Evolutionary conservation across 805 yeast species (phyloP), one percentile per base, ranked within the genome.

Genomic region (Wickerhamiella australiensis): DNA sequence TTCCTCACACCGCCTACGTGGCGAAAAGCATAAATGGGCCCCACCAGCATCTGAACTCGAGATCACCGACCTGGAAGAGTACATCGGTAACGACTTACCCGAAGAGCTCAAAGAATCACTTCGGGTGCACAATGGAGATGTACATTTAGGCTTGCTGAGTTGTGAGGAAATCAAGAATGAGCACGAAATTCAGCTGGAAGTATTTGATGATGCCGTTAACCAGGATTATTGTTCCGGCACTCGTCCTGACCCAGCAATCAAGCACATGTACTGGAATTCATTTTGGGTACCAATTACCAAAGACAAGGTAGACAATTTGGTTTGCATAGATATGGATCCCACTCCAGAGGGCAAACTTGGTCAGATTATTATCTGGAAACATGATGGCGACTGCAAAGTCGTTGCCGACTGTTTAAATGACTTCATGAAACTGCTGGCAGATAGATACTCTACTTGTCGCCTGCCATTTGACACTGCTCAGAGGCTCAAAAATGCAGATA

Each of bases 311-410:
- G 47, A 41, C 5, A 33, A 44, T 23, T n/a, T 33, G 20, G 21
- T 18, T 5, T 44, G 47, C 29, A 26, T 44, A 9, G 47, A 44
- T 26, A 13, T 26, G 35, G 31, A 44, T 41, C 47, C 47, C 1
- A 18, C 33, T 8, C 21, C 18, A 5, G 33, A 15, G 21, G 47
- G 47, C 4, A 13, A n/a, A 5, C 21, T 9, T 12, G 47, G 41
- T 8, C 47, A 44, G 33, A 25, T 44, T 12, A 44, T 44, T 11
- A 23, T 29, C 7, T 42, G 46, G 46, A 26, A 42, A 9, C 46
- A 42, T 15, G 46, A 42, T 12, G 35, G 8, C 29, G 29, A 26
- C n/a, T n/a, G n/a, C n/a, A n/a, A n/a, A n/a, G n/a, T n/a, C n/a
- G n/a, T n/a, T n/a, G n/a, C n/a, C n/a, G n/a, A n/a, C n/a, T n/a